Evolutionary conservation across 2,329 filamentous ascomycete species (phyloP).

Genomic region (Fusarium redolens): DNA sequence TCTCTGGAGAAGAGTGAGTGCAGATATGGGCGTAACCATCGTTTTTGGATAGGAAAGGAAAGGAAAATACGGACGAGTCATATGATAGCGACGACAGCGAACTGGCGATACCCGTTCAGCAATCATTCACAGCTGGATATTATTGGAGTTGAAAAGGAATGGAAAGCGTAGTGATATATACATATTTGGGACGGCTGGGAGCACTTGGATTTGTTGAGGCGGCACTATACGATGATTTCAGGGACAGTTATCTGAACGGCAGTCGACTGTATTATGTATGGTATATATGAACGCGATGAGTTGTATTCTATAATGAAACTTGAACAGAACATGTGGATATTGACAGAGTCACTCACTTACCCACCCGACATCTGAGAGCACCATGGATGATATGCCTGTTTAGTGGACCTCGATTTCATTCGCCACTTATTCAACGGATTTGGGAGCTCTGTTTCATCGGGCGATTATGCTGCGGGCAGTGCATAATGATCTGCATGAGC

Average conservation of each 20-base stretch:
- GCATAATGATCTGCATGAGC: slow-evolving; percentile 42
- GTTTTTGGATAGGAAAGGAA: slow-evolving; percentile 61
- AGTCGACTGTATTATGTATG: background rate
- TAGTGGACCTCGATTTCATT: slow-evolving; percentile 25
- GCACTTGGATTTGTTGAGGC: slow-evolving; percentile 18
- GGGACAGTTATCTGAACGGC: slow-evolving; percentile 1
- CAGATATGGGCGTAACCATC: slow-evolving; percentile 68
- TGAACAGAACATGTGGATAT: slow-evolving; percentile 5
- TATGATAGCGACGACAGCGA: slow-evolving; percentile 17
- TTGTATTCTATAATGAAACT: background rate
- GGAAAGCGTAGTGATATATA: slow-evolving; percentile 18
- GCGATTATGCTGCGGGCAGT: slow-evolving; percentile 17
- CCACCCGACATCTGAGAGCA: background rate
- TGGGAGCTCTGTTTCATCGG: slow-evolving; percentile 4
- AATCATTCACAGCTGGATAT: slow-evolving; percentile 28
- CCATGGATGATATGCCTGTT: slow-evolving; percentile 14
- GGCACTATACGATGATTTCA: slow-evolving; percentile 13
- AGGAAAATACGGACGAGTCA: slow-evolving; percentile 3
- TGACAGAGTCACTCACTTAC: background rate
- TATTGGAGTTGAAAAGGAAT: slow-evolving; percentile 40
- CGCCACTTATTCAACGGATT: slow-evolving; percentile 27
- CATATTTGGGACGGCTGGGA: slow-evolving; percentile 14
- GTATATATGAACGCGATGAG: background rate
- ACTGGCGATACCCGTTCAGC: slow-evolving; percentile 42
- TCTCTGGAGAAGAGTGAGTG: slow-evolving; percentile 67